Evolutionary conservation across 1,284 basidiomycete genomes (phyloP).

Genomic region (Ganoderma lingzhi): DNA sequence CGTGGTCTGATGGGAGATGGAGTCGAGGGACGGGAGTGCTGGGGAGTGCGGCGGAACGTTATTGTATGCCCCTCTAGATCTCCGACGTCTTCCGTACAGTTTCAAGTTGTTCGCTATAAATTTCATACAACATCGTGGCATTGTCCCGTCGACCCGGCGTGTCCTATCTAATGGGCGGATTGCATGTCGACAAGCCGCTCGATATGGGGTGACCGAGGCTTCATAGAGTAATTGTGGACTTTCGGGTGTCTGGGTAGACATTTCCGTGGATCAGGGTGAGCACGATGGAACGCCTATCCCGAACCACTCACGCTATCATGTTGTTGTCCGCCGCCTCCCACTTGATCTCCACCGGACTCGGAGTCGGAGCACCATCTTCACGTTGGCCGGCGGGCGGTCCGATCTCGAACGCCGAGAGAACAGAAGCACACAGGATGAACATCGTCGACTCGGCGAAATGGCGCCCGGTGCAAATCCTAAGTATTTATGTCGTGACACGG

Average conservation of each 20-base stretch:
- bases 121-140: too few relatives aligned
- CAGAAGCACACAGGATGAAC: constrained; percentile 11
- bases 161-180: too few relatives aligned
- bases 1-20: too few relatives aligned
- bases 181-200: background rate
- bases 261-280: background rate
- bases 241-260: background rate
- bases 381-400: background rate
- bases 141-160: too few relatives aligned
- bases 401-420: constrained; percentile 15
- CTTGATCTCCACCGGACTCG: background rate
- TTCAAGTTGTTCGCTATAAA: too few relatives aligned
- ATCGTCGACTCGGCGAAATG: constrained; percentile 17
- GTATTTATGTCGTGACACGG: too few relatives aligned
- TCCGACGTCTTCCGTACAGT: too few relatives aligned
- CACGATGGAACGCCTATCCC: too few relatives aligned
- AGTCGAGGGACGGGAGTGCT: too few relatives aligned
- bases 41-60: too few relatives aligned
- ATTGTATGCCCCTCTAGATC: too few relatives aligned
- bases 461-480: constrained; percentile 26
- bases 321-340: background rate
- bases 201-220: background rate
- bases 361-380: background rate
- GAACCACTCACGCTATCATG: background rate
- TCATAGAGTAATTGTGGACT: background rate